Base-by-base conservation (phyloP, 108 stramenopile genomes). In the Fistulifera pelliculosa region DNA sequence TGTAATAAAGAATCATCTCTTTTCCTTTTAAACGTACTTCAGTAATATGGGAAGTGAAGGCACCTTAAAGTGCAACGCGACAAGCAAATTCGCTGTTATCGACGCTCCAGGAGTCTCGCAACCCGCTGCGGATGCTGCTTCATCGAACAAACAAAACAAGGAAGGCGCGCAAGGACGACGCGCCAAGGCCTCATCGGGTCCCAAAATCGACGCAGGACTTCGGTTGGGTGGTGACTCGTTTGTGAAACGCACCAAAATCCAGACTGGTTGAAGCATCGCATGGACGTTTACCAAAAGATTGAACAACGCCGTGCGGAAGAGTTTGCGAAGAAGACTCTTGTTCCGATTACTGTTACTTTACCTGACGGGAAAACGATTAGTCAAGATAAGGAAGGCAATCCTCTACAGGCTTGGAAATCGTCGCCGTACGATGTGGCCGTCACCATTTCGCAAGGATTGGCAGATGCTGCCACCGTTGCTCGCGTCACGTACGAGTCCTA, bases 381-480 rank as follows among this genome's bases (percentile, higher is more conserved):
- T 16, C 53, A 69, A 23, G 41, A 73, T 50, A 86, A 88, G 75
- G 58, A 71, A 16, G 65, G 58, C 7, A 54, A 62, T 6, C 24
- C 47, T 45, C 72, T 69, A 27, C 54, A 56, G 76, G 81, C 64
- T 0, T 76, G 71, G 66, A 69, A 74, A 48, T 77, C 80, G 12
- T 80, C 96, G 18, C 99, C 99, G 15, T 87, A 80, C 61, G 93
- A 94, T 70, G 92, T 99, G 12, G 99, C 97, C 11, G 56, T 47
- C 35, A 70, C 70, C 57, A 96, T 98, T 38, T 80, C 83, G 41
- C 86, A 89, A 60, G 91, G 94, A 38, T 71, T 98, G 38, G 95
- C 96, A 11, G 92, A 96, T 58, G 61, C 66, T 27, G 38, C 76
- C 15, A 61, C 74, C 10, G 90, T 98, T 1, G 96, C 98, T 0